phyloP scores from a whole-genome alignment of 345 rosid genomes.

The Triadica sebifera region DNA sequence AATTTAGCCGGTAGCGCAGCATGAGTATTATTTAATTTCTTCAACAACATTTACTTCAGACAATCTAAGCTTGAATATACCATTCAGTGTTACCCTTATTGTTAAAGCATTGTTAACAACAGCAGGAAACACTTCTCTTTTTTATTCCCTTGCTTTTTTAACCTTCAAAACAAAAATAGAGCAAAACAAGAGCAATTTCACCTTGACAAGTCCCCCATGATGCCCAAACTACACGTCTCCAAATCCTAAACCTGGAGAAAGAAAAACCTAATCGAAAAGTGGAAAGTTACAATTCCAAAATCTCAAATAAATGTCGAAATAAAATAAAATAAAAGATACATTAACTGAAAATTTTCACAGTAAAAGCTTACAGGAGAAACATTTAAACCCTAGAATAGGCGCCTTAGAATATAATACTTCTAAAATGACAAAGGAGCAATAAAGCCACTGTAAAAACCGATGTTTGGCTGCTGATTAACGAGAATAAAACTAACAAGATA shows the following conservation, averaged over 20 bases:
- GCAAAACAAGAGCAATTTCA: neutral
- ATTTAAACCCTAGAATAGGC: too few relatives aligned
- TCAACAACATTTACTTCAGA: neutral
- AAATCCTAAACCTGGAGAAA: constrained; percentile 8
- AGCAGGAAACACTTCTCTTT: neutral
- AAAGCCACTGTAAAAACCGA: neutral
- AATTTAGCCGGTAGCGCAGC: neutral
- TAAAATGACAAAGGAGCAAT: neutral
- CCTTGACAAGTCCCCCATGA: constrained; percentile 24
- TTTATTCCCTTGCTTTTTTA: neutral
- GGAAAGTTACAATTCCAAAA: neutral
- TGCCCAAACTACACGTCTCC: neutral
- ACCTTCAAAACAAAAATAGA: neutral
- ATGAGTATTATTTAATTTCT: neutral
- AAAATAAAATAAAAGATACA: too few relatives aligned
- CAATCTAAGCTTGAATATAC: neutral
- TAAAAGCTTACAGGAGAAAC: too few relatives aligned
- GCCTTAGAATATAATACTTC: too few relatives aligned
- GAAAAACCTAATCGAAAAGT: neutral
- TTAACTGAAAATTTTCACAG: too few relatives aligned
- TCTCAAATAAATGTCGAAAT: too few relatives aligned
- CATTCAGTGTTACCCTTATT: neutral
- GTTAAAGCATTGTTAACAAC: neutral
- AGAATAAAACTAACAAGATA: neutral
- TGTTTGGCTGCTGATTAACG: neutral